A percentile compares a stretch with the other conserved stretches of the same genome.
These are phyloP conservation scores for Verbascum thapsus DNA, from an alignment of 257 asterid genomes.

Conservation along the genomic window DNA sequence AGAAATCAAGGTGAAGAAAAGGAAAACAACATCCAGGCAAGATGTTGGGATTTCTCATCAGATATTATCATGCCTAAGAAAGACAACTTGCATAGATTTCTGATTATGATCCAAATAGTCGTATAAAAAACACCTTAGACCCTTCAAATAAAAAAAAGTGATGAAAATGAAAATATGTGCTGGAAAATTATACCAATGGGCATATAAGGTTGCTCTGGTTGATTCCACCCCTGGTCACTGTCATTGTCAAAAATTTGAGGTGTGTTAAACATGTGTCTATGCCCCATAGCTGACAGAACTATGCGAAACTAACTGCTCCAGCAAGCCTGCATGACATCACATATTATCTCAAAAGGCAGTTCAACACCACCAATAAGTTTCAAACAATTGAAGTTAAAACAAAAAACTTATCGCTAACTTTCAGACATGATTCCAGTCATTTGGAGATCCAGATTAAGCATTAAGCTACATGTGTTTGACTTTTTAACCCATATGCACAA, in stretches of 20 bases:
- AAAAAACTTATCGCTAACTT: not conserved
- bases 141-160: constrained; percentile 1
- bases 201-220: constrained; percentile 56
- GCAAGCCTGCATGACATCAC: constrained; percentile 39
- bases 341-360: constrained; percentile 25
- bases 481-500: not conserved
- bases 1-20: constrained; percentile 15
- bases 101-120: not conserved
- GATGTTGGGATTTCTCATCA: constrained; percentile 1
- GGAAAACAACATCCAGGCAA: constrained; percentile 5
- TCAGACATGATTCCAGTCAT: not conserved
- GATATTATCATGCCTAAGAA: constrained; percentile 15
- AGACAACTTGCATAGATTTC: constrained; percentile 6
- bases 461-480: not conserved
- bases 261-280: constrained; percentile 55
- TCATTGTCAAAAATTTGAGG: constrained; percentile 63
- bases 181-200: constrained; percentile 48
- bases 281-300: constrained; percentile 53
- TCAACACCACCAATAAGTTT: not conserved
- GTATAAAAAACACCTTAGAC: not conserved
- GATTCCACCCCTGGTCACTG: constrained; percentile 62
- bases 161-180: constrained; percentile 4
- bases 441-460: constrained; percentile 2
- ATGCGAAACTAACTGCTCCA: constrained; percentile 24
- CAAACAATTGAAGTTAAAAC: constrained; percentile 7